phyloP scores from a whole-genome alignment of 257 asterid genomes.

The Gentiana macrophylla region DNA sequence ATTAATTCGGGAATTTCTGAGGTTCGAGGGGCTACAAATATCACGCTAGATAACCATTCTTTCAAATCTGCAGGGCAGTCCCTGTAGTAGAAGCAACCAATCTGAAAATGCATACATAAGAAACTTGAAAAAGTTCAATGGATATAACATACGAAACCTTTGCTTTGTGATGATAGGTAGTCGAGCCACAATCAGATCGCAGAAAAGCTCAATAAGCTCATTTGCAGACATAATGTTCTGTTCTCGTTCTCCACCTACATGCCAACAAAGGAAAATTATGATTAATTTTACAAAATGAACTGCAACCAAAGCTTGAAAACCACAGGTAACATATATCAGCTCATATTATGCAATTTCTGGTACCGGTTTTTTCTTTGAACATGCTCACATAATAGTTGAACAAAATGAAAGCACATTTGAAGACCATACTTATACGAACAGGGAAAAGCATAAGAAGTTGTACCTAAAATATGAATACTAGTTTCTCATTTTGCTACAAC shows the following conservation, averaged over 20 bases:
- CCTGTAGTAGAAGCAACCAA: constrained; percentile 33
- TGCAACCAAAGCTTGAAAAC: too few relatives aligned
- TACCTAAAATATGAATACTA: too few relatives aligned
- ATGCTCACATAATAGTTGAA: too few relatives aligned
- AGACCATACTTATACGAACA: too few relatives aligned
- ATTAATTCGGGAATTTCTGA: constrained; percentile 86
- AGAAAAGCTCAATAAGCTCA: constrained; percentile 90
- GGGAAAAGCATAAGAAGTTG: too few relatives aligned
- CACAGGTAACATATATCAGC: too few relatives aligned
- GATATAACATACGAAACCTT: constrained; percentile 29
- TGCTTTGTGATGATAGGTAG: constrained; percentile 78
- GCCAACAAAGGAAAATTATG: neutral
- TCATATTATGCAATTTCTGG: too few relatives aligned
- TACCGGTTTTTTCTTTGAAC: too few relatives aligned
- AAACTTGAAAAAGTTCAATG: neutral
- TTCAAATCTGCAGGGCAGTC: constrained; percentile 92
- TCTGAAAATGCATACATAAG: neutral
- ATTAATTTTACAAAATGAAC: too few relatives aligned
- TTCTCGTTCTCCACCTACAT: constrained; percentile 86
- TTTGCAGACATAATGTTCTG: constrained; percentile 90
- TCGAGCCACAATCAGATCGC: constrained; percentile 79
- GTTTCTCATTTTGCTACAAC: too few relatives aligned
- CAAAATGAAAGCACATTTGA: too few relatives aligned
- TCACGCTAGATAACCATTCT: constrained; percentile 86
- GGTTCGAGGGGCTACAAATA: constrained; percentile 94